A percentile compares a stretch with the other conserved stretches of the same genome.
phyloP scores from a whole-genome alignment of 208 protist species.

The Acanthamoeba sp. region DNA sequence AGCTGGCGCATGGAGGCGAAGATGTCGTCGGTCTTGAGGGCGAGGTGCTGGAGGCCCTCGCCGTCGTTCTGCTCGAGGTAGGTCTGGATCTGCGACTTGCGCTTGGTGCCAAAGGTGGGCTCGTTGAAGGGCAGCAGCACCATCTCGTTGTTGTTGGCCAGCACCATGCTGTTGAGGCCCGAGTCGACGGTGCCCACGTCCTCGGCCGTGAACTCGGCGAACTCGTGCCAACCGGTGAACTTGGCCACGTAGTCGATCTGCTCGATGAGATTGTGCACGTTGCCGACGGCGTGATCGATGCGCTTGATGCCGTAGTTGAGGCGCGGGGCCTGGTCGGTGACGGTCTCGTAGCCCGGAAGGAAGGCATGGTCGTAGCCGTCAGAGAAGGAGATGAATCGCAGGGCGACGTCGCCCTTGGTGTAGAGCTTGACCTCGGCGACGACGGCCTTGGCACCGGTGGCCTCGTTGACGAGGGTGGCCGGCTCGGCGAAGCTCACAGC shows the following conservation, averaged over 20 bases:
- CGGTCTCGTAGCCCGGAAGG: conserved; percentile 47
- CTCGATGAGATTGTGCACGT: conserved; percentile 59
- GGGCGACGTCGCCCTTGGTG: conserved; percentile 57
- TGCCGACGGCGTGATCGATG: conserved; percentile 63
- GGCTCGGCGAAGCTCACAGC: conserved; percentile 9
- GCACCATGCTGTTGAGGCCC: conserved; percentile 64
- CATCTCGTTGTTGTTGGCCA: conserved; percentile 69
- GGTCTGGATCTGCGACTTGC: conserved; percentile 72
- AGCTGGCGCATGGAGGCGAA: conserved; percentile 52
- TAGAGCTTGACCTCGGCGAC: conserved; percentile 44
- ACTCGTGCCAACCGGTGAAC: conserved; percentile 57
- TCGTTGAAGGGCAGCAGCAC: conserved; percentile 70
- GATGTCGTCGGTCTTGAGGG: conserved; percentile 61
- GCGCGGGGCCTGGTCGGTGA: neutral
- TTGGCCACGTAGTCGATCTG: conserved; percentile 55
- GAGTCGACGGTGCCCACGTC: conserved; percentile 67
- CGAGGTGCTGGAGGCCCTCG: conserved; percentile 51
- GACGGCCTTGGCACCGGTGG: conserved; percentile 34
- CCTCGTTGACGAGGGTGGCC: conserved; percentile 22
- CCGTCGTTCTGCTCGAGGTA: conserved; percentile 69
- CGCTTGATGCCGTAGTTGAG: conserved; percentile 52
- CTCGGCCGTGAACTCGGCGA: conserved; percentile 70
- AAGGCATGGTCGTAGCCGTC: conserved; percentile 49
- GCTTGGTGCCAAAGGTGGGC: conserved; percentile 69
- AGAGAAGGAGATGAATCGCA: conserved; percentile 52